phyloP scores from a whole-genome alignment of 768 basidiomycete genomes.

The Xerocomus brunneocitrinus region DNA sequence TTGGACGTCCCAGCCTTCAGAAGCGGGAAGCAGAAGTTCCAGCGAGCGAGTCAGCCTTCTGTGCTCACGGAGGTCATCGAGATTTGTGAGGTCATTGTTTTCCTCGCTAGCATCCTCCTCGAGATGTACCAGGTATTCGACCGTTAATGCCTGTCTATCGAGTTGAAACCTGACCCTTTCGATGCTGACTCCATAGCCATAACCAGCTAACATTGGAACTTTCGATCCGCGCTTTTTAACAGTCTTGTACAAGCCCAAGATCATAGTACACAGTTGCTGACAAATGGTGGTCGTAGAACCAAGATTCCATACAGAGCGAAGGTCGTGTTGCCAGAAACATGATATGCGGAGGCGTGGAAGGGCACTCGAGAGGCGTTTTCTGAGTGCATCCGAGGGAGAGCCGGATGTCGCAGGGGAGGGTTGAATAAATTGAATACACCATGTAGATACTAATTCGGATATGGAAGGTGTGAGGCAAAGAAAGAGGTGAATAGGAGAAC shows the following conservation, averaged over 20 bases:
- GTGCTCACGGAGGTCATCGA: slow-evolving; percentile 70
- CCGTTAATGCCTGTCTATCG: slow-evolving; percentile 73
- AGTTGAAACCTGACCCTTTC: slow-evolving; percentile 77
- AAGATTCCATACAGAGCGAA: slow-evolving; percentile 82
- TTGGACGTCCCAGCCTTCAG: slow-evolving; percentile 85
- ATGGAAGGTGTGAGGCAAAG: slow-evolving; percentile 2
- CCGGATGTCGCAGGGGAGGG: slow-evolving; percentile 31
- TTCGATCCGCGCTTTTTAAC: slow-evolving; percentile 70
- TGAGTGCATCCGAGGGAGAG: slow-evolving; percentile 36
- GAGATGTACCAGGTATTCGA: slow-evolving; percentile 81
- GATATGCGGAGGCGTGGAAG: slow-evolving; percentile 64
- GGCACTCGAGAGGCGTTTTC: slow-evolving; percentile 22
- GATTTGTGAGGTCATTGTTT: slow-evolving; percentile 33
- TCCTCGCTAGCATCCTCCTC: slow-evolving; percentile 41
- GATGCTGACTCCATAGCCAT: slow-evolving; percentile 77
- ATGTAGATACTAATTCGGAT: slow-evolving; percentile 67
- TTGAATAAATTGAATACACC: slow-evolving; percentile 80
- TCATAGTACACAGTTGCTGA: slow-evolving; percentile 84
- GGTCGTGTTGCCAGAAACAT: slow-evolving; percentile 94
- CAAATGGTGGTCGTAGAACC: slow-evolving; percentile 58
- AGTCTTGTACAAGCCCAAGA: slow-evolving; percentile 76
- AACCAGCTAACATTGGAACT: slow-evolving; percentile 71
- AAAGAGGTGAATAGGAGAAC: slow-evolving; percentile 24
- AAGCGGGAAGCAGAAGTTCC: slow-evolving; percentile 73
- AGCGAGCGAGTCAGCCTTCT: slow-evolving; percentile 69